These are phyloP conservation scores for Blastocystis sp. DNA, from an alignment of 352 stramenopile genomes.

Conservation along the genomic window DNA sequence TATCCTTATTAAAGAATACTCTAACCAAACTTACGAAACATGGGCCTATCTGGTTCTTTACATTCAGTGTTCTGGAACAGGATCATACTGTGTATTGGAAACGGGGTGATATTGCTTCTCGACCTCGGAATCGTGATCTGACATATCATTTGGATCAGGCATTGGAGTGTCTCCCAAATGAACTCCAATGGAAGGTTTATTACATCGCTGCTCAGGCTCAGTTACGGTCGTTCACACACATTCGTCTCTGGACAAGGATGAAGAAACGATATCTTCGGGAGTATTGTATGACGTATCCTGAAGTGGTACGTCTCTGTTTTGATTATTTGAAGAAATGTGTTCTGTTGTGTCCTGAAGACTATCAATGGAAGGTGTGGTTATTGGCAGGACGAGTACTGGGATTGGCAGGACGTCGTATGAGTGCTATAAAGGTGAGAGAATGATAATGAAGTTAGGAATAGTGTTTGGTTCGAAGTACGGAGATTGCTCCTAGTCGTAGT, in stretches of 20 bases:
- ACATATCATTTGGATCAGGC: background rate
- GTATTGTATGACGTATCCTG: background rate
- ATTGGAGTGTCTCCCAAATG: background rate
- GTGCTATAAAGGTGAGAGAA: background rate
- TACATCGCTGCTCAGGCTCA: background rate
- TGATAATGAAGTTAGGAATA: background rate
- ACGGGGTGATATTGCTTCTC: background rate
- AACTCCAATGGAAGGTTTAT: background rate
- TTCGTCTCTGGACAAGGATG: conserved; percentile 16
- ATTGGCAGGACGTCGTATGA: background rate
- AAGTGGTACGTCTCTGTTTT: background rate
- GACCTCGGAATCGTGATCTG: background rate
- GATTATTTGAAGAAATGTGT: background rate
- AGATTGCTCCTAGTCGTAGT: background rate
- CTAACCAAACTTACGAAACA: background rate
- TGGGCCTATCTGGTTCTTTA: background rate
- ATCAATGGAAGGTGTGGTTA: conserved; percentile 45
- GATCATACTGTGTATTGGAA: background rate
- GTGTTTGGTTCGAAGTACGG: conserved; percentile 34
- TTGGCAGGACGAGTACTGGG: background rate
- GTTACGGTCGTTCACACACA: background rate
- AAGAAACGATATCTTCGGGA: background rate
- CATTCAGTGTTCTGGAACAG: background rate
- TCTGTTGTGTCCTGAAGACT: background rate
- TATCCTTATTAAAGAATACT: background rate